A percentile compares a stretch with the other conserved stretches of the same genome.
These are phyloP conservation scores for Rhizopus microsporus DNA, from an alignment of 371 early-diverging fungal genomes.

Conservation along the genomic window DNA sequence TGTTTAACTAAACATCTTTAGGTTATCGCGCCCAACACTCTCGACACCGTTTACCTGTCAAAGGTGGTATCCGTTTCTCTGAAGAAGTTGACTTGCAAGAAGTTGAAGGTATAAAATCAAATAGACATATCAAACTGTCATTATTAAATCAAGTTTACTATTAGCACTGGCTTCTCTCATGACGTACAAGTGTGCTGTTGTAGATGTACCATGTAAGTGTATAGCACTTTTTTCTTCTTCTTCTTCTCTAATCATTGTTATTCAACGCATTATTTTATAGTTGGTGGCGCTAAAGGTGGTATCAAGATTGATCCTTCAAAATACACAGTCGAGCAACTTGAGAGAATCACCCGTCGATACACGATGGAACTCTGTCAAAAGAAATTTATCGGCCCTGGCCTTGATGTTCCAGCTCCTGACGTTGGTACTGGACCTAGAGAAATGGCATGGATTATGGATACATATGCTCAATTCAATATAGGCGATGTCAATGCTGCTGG, in stretches of 20 bases:
- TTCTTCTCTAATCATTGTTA: background rate
- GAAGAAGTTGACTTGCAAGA: constrained; percentile 85
- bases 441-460: constrained; percentile 93
- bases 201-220: constrained; percentile 85
- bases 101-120: constrained; percentile 61
- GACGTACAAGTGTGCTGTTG: constrained; percentile 93
- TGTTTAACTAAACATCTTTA: constrained; percentile 12
- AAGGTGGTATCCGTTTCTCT: constrained; percentile 86
- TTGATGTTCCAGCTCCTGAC: constrained; percentile 92
- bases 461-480: constrained; percentile 86
- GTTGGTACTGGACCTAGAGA: constrained; percentile 88
- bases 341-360: constrained; percentile 88
- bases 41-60: constrained; percentile 84
- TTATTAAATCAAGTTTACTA: background rate
- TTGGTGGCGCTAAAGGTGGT: constrained; percentile 87
- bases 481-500: constrained; percentile 83
- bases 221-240: background rate
- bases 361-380: constrained; percentile 92
- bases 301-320: constrained; percentile 81
- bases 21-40: constrained; percentile 91
- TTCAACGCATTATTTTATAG: constrained; percentile 13
- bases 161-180: constrained; percentile 74
- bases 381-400: constrained; percentile 84
- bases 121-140: background rate
- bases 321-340: constrained; percentile 77